Conservation (phyloP, 2,329 filamentous ascomycete species). For the Aphanocladium album region DNA sequence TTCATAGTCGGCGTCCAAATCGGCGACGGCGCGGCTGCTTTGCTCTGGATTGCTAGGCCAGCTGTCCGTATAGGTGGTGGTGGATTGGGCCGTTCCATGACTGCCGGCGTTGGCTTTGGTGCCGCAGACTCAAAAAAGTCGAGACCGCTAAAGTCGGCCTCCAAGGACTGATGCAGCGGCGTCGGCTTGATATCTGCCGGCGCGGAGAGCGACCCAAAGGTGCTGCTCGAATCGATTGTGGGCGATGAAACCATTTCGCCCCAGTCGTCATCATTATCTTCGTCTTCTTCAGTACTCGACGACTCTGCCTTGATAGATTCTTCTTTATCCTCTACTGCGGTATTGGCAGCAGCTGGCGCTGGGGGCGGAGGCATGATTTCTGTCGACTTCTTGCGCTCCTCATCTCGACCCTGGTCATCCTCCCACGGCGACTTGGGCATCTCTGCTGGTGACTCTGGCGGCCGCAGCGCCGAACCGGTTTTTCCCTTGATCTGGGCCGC, state of each 20-base stretch:
- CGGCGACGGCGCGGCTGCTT: background rate
- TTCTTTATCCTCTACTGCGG: background rate
- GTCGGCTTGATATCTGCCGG: background rate
- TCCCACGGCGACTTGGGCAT: constrained; percentile 11
- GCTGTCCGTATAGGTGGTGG: constrained; percentile 1
- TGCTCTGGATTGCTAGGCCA: background rate
- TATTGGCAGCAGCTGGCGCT: background rate
- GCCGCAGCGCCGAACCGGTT: background rate
- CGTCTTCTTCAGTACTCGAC: constrained; percentile 20
- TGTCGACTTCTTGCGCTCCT: constrained; percentile 16
- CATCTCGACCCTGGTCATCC: background rate
- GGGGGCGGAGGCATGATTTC: constrained; percentile 11
- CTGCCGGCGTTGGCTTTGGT: background rate
- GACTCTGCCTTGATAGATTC: background rate
- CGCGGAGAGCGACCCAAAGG: background rate
- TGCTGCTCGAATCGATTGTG: constrained; percentile 3
- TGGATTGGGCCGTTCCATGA: background rate
- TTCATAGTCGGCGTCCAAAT: constrained; percentile 1
- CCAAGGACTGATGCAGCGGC: background rate
- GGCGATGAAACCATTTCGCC: constrained; percentile 51
- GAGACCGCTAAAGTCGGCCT: background rate
- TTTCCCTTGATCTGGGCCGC: background rate
- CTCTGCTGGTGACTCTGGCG: background rate
- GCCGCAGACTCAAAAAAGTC: background rate
- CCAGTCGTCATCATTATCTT: constrained; percentile 53